phyloP scores from a whole-genome alignment of 208 protist genomes.

The Wallacemonas sp. region DNA sequence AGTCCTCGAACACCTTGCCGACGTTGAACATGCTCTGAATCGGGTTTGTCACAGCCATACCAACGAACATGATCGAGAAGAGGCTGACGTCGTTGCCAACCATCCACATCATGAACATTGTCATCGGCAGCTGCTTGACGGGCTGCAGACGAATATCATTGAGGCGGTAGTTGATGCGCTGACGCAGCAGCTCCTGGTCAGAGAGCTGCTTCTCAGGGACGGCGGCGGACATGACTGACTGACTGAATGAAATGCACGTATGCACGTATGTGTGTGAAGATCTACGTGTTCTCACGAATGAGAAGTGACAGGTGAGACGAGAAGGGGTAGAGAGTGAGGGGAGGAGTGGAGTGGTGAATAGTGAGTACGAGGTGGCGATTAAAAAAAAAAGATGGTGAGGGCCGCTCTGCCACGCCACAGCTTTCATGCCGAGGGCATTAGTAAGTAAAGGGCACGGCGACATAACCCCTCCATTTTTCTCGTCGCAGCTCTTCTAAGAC shows the following conservation, averaged over 20 bases:
- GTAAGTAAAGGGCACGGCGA: too few species aligned
- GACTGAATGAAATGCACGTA: not conserved
- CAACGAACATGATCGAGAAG: conserved; percentile 91
- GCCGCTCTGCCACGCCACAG: too few species aligned
- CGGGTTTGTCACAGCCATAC: conserved; percentile 83
- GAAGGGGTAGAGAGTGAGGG: too few species aligned
- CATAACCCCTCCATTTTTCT: too few species aligned
- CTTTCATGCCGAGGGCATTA: too few species aligned
- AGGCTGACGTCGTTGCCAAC: conserved; percentile 87
- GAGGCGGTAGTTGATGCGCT: conserved; percentile 56
- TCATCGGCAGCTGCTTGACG: conserved; percentile 86
- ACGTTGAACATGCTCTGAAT: conserved; percentile 60
- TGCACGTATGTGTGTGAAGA: too few species aligned
- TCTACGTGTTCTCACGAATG: too few species aligned
- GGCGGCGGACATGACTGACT: conserved; percentile 8
- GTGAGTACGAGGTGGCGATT: too few species aligned
- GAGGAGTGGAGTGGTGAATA: too few species aligned
- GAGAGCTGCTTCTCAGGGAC: conserved; percentile 24
- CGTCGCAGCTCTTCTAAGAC: too few species aligned
- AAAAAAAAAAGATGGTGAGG: too few species aligned
- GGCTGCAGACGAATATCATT: conserved; percentile 74
- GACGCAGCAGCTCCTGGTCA: conserved; percentile 56
- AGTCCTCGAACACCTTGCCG: conserved; percentile 53
- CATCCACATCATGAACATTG: conserved; percentile 88
- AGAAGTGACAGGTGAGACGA: too few species aligned